Percentiles rank a stretch among this genome's conserved stretches.
Evolutionary conservation across 345 rosid genomes (phyloP).

Genomic region (Linum usitatissimum): DNA sequence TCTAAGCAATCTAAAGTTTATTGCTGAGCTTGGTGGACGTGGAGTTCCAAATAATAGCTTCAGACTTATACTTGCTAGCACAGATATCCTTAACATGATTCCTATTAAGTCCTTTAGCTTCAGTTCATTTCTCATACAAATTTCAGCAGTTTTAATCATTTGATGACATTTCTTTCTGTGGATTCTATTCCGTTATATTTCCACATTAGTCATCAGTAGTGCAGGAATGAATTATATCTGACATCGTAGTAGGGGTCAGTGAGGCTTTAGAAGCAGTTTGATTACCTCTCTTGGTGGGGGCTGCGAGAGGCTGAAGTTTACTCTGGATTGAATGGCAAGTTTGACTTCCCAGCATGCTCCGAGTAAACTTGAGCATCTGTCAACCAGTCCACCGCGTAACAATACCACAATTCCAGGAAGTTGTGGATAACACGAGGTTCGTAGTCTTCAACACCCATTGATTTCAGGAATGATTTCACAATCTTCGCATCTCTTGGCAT

Average conservation of each 20-base stretch:
- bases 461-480: slow-evolving; percentile 66
- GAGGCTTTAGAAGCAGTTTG: not conserved
- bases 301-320: slow-evolving; percentile 82
- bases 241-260: too few relatives aligned
- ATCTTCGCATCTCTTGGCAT: slow-evolving; percentile 85
- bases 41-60: too few relatives aligned
- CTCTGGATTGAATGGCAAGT: slow-evolving; percentile 85
- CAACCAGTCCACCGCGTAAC: slow-evolving; percentile 70
- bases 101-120: too few relatives aligned
- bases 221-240: too few relatives aligned
- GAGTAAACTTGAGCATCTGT: slow-evolving; percentile 86
- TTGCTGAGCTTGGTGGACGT: too few relatives aligned
- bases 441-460: slow-evolving; percentile 87
- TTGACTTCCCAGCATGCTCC: slow-evolving; percentile 82
- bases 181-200: too few relatives aligned
- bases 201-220: too few relatives aligned
- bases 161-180: too few relatives aligned
- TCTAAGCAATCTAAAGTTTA: too few relatives aligned
- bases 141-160: too few relatives aligned
- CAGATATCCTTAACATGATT: not conserved
- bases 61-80: not conserved
- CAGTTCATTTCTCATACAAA: too few relatives aligned
- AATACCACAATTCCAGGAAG: slow-evolving; percentile 85
- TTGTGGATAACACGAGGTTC: slow-evolving; percentile 86
- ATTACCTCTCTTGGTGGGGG: slow-evolving; percentile 91